These are phyloP conservation scores for Nakaseomyces uthaithaninus DNA, from an alignment of 1,139 yeast genomes.

Conservation along the genomic window DNA sequence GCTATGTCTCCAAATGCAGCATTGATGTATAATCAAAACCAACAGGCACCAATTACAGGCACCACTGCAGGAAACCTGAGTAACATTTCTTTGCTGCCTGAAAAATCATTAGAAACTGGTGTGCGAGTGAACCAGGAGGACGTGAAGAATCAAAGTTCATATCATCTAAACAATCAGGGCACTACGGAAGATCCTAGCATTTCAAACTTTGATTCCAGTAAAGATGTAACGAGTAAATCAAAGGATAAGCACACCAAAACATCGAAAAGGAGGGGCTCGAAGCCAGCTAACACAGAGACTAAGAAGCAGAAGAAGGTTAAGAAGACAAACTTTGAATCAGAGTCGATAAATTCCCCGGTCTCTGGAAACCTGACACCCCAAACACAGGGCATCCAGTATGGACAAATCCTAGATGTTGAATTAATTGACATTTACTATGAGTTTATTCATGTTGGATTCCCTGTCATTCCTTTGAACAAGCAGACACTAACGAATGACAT, in stretches of 20 bases:
- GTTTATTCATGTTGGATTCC: conserved; percentile 47
- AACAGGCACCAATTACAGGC: not conserved
- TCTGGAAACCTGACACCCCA: conserved; percentile 8
- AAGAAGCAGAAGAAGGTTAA: conserved; percentile 6
- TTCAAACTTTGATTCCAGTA: not conserved
- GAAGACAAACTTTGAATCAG: conserved; percentile 3
- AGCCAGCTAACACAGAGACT: not conserved
- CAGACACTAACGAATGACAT: conserved; percentile 32
- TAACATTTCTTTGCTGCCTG: conserved; percentile 2
- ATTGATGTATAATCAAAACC: conserved; percentile 10
- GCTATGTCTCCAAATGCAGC: conserved; percentile 28
- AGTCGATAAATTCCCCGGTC: conserved; percentile 13
- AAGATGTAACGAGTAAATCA: not conserved
- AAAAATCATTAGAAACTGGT: conserved; percentile 8
- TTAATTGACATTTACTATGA: conserved; percentile 41
- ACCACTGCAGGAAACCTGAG: not conserved
- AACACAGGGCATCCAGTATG: conserved; percentile 17
- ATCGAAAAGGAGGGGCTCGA: not conserved
- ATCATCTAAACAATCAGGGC: not conserved
- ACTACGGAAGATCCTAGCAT: conserved; percentile 4
- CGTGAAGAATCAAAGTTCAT: not conserved
- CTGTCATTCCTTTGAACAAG: conserved; percentile 48
- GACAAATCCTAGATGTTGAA: conserved; percentile 28
- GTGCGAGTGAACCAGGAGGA: conserved; percentile 5
- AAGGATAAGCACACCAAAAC: not conserved